Percentiles rank a stretch among this genome's conserved stretches.
phyloP scores from a whole-genome alignment of 768 basidiomycete genomes.

The Lactarius hengduanensis region DNA sequence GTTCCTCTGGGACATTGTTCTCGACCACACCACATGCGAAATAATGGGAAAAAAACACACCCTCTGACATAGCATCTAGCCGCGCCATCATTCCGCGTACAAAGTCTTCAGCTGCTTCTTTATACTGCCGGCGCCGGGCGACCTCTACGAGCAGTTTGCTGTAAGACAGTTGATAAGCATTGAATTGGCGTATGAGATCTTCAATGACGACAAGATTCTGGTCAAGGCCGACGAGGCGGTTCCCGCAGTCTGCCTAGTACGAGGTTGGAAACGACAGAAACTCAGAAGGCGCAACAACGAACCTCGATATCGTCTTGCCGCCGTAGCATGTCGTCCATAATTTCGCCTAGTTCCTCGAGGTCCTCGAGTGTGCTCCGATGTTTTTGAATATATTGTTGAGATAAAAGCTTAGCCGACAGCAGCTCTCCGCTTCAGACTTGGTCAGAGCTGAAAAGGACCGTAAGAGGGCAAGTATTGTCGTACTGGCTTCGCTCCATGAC shows the following conservation, averaged over 20 bases:
- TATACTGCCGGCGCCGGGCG: conserved; percentile 61
- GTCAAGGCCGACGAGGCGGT: conserved; percentile 55
- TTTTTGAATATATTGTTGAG: conserved; percentile 49
- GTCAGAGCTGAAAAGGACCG: conserved; percentile 14
- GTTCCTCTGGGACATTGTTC: conserved; percentile 56
- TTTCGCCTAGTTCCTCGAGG: conserved; percentile 74
- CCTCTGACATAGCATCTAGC: conserved; percentile 63
- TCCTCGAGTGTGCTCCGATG: conserved; percentile 55
- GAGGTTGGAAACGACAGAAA: conserved; percentile 6
- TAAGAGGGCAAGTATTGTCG: conserved; percentile 31
- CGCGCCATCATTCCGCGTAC: conserved; percentile 65
- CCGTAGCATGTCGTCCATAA: conserved; percentile 75
- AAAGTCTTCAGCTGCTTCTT: conserved; percentile 62
- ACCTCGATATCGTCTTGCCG: conserved; percentile 72
- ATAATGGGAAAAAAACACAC: conserved; percentile 38
- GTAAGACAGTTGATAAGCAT: conserved; percentile 71
- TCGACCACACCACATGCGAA: conserved; percentile 1
- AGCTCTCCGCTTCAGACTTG: conserved; percentile 49
- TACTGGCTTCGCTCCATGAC: conserved; percentile 59
- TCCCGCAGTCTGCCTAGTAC: conserved; percentile 49
- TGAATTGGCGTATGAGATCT: conserved; percentile 62
- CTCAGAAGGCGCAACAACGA: conserved; percentile 20
- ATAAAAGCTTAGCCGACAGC: conserved; percentile 41
- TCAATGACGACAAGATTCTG: conserved; percentile 61
- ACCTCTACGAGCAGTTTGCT: conserved; percentile 73